These are phyloP conservation scores for Penicillium cosmopolitanum DNA, from an alignment of 495 filamentous ascomycete genomes.

Conservation along the genomic window DNA sequence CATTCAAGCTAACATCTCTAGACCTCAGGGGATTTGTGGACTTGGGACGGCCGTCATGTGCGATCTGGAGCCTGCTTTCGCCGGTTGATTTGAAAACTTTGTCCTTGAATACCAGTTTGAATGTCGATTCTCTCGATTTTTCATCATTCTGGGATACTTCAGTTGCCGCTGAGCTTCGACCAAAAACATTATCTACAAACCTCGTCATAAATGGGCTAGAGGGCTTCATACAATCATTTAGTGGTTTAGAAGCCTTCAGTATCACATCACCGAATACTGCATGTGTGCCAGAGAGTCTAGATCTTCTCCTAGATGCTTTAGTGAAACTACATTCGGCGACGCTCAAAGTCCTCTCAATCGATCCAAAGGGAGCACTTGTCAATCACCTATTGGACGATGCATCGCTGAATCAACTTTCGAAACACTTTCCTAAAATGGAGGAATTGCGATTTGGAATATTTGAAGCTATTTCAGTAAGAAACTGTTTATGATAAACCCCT, in stretches of 20 bases:
- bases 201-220: not conserved
- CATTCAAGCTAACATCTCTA: not conserved
- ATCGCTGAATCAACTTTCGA: not conserved
- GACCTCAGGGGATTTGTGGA: not conserved
- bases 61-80: not conserved
- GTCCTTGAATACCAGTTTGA: not conserved
- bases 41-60: not conserved
- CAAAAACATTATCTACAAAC: not conserved
- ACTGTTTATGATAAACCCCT: not conserved
- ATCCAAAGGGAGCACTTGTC: not conserved
- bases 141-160: not conserved
- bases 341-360: not conserved
- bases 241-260: conserved; percentile 1
- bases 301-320: not conserved
- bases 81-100: not conserved
- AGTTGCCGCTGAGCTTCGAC: not conserved
- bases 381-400: not conserved
- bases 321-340: not conserved
- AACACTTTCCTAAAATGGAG: not conserved
- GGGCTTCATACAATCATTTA: not conserved
- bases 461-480: not conserved
- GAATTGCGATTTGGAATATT: not conserved
- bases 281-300: not conserved
- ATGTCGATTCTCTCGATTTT: not conserved
- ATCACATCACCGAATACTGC: not conserved